Evolutionary conservation across 331 rosid species (phyloP).

Genomic region (Saraca asoca): DNA sequence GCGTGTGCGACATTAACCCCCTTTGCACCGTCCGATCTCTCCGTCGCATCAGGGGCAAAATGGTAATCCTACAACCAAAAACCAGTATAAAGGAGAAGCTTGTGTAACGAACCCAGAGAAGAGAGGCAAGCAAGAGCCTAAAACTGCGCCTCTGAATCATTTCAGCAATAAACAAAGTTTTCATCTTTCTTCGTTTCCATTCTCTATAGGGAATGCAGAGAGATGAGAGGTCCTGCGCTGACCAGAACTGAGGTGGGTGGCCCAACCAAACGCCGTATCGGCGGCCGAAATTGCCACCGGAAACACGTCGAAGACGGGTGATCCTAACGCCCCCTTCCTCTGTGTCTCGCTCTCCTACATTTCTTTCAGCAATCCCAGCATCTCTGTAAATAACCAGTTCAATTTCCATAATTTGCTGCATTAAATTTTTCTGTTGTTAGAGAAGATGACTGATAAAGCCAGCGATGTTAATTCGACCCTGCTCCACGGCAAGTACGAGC

Average conservation of each 20-base stretch:
- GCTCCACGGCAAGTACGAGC: constrained; percentile 87
- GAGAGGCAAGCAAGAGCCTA: background rate
- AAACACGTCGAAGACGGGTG: constrained; percentile 59
- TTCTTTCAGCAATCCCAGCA: background rate
- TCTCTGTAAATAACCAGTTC: constrained; percentile 25
- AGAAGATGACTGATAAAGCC: constrained; percentile 34
- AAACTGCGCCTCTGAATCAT: background rate
- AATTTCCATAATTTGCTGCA: background rate
- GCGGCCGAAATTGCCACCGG: constrained; percentile 53
- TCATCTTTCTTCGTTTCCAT: background rate
- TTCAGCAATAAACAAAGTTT: background rate
- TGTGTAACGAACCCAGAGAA: too few relatives aligned
- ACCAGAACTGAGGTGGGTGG: constrained; percentile 26
- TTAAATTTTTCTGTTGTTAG: background rate
- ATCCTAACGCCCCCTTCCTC: background rate
- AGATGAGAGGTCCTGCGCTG: constrained; percentile 37
- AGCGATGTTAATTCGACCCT: constrained; percentile 43
- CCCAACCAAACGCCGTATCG: constrained; percentile 24
- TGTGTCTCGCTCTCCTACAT: background rate
- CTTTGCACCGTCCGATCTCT: background rate
- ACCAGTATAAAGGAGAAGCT: background rate
- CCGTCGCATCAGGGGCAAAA: background rate
- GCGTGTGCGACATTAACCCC: background rate
- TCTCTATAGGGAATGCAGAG: constrained; percentile 42
- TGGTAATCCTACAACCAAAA: background rate